A percentile compares a stretch with the other conserved stretches of the same genome.
Conservation (phyloP, 1,284 basidiomycete species). For the Mycena sp. region DNA sequence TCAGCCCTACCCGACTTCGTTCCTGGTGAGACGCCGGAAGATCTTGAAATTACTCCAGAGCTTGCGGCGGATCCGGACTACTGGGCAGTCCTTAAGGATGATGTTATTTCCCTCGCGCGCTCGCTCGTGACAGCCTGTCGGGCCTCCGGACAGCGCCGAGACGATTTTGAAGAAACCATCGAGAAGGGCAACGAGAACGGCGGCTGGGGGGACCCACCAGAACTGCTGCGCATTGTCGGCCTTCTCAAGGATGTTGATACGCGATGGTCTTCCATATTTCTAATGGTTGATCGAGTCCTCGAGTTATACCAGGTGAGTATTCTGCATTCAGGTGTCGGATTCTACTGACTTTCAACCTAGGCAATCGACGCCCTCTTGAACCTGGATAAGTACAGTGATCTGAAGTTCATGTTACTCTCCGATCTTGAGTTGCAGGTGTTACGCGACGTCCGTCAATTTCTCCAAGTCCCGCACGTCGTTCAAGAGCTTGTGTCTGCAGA, state of each 20-base stretch:
- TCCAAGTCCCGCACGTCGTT: conserved; percentile 12
- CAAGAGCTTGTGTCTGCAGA: conserved; percentile 25
- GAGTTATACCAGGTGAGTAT: conserved; percentile 24
- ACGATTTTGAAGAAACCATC: too few species aligned
- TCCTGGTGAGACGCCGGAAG: background rate
- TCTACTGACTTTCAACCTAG: background rate
- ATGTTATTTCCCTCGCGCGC: too few species aligned
- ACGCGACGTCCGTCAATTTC: conserved; percentile 8
- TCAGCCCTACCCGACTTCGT: background rate
- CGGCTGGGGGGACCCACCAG: background rate
- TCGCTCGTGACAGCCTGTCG: too few species aligned
- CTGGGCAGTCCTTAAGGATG: too few species aligned
- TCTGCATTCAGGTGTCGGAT: background rate
- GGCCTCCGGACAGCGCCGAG: too few species aligned
- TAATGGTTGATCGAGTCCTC: conserved; percentile 47
- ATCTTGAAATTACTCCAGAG: background rate
- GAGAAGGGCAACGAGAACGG: background rate
- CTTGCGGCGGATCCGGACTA: background rate
- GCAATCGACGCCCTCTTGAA: conserved; percentile 2
- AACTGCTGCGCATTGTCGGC: conserved; percentile 31
- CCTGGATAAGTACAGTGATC: background rate
- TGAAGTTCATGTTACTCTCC: background rate
- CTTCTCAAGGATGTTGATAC: conserved; percentile 46
- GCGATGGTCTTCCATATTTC: conserved; percentile 46
- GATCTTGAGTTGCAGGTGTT: background rate